Evolutionary conservation across 768 basidiomycete genomes (phyloP).

Genomic region (Termitomyces sp.): DNA sequence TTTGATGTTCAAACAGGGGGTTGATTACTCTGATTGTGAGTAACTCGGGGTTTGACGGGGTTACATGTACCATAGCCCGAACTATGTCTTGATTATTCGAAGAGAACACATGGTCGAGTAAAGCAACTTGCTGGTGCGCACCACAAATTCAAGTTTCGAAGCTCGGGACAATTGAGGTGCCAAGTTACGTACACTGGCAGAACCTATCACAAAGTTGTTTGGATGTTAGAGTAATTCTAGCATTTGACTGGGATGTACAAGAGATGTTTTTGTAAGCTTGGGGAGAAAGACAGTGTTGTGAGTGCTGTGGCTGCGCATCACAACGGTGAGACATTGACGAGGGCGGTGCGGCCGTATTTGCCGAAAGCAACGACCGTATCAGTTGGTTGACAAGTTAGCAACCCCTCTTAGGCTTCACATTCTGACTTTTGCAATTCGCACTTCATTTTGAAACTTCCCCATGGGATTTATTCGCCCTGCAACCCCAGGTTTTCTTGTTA

Average conservation of each 20-base stretch:
- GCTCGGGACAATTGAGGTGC: background rate
- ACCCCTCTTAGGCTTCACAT: background rate
- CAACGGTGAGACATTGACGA: background rate
- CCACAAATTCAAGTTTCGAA: background rate
- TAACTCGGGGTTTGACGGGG: background rate
- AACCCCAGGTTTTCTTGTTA: constrained; percentile 86
- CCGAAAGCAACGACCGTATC: background rate
- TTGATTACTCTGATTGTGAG: background rate
- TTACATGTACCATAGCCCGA: background rate
- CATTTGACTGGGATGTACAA: background rate
- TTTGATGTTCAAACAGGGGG: constrained; percentile 1
- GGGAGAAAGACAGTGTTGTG: background rate
- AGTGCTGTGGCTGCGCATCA: background rate
- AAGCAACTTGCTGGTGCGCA: background rate
- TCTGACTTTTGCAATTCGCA: background rate
- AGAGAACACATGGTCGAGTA: background rate
- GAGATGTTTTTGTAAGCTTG: background rate
- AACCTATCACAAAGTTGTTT: background rate
- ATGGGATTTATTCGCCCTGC: constrained; percentile 79
- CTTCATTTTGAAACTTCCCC: background rate
- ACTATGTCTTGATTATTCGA: background rate
- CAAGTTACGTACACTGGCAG: background rate
- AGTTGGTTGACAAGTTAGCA: background rate
- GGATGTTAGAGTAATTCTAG: background rate
- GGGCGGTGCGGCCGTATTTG: background rate